Evolutionary conservation across 768 basidiomycete species (phyloP).

Genomic region (Trametes cubensis): DNA sequence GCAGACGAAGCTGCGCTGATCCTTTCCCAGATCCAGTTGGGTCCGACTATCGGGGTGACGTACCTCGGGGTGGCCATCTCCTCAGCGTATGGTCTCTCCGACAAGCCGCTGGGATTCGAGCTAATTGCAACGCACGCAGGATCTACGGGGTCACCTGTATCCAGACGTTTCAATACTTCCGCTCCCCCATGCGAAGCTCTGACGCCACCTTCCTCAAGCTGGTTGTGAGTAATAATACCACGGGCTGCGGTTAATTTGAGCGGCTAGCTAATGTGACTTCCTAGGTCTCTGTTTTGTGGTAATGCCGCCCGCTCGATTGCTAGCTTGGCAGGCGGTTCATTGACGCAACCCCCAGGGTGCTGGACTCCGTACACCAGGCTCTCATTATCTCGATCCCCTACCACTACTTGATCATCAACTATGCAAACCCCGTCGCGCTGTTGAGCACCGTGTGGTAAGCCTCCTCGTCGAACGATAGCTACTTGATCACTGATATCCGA

Average conservation of each 20-base stretch:
- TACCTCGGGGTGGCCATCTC: slow-evolving; percentile 7
- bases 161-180: slow-evolving; percentile 7
- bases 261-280: neutral
- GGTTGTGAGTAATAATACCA: neutral
- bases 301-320: neutral
- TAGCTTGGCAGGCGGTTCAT: too few relatives aligned
- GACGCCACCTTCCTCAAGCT: neutral
- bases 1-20: neutral
- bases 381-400: slow-evolving; percentile 19
- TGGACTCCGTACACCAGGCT: slow-evolving; percentile 19
- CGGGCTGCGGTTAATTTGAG: neutral
- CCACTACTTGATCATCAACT: slow-evolving; percentile 23
- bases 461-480: too few relatives aligned
- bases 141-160: slow-evolving; percentile 6
- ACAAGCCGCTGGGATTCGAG: too few relatives aligned
- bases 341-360: slow-evolving; percentile 5
- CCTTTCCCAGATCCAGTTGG: slow-evolving; percentile 1
- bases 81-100: neutral
- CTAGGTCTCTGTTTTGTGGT: neutral
- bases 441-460: slow-evolving; percentile 13
- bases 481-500: too few relatives aligned
- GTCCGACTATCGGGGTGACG: slow-evolving; percentile 1
- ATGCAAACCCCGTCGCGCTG: slow-evolving; percentile 12
- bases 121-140: too few relatives aligned
- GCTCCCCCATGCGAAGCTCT: neutral